These are phyloP conservation scores for Cyberlindnera euphorbiae DNA, from an alignment of 805 yeast species.

Conservation along the genomic window DNA sequence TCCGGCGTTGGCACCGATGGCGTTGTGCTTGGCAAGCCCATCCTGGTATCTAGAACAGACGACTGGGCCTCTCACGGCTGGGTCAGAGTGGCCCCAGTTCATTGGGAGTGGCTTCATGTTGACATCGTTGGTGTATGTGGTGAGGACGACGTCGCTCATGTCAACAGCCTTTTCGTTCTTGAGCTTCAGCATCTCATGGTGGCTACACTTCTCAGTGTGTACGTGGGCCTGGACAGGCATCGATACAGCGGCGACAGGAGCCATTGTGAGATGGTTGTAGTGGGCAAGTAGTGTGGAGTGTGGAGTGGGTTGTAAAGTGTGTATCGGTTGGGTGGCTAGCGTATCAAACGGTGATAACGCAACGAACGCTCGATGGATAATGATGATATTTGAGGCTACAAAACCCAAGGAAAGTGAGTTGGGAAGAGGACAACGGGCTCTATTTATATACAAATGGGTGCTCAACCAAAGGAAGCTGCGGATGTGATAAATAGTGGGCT, in stretches of 20 bases:
- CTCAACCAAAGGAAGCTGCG: no score
- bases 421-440: no score
- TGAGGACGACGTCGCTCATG: constrained; percentile 34
- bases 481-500: neutral
- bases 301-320: neutral
- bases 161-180: constrained; percentile 18
- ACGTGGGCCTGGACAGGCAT: constrained; percentile 5
- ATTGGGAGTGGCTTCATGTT: constrained; percentile 44
- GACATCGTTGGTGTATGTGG: constrained; percentile 51
- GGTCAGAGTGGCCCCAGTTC: constrained; percentile 49
- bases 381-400: no score
- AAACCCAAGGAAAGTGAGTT: no score
- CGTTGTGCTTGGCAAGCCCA: constrained; percentile 50
- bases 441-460: no score
- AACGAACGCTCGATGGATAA: no score
- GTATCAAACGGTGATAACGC: no score
- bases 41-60: constrained; percentile 47
- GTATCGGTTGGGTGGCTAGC: no score
- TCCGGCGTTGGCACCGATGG: constrained; percentile 64
- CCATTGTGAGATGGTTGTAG: constrained; percentile 14
- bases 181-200: constrained; percentile 17
- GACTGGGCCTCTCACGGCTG: constrained; percentile 50
- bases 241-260: constrained; percentile 25
- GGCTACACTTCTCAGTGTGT: constrained; percentile 6
- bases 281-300: neutral